Evolutionary conservation across 2,329 filamentous ascomycete genomes (phyloP).

Genomic region (Colletotrichum lupini): DNA sequence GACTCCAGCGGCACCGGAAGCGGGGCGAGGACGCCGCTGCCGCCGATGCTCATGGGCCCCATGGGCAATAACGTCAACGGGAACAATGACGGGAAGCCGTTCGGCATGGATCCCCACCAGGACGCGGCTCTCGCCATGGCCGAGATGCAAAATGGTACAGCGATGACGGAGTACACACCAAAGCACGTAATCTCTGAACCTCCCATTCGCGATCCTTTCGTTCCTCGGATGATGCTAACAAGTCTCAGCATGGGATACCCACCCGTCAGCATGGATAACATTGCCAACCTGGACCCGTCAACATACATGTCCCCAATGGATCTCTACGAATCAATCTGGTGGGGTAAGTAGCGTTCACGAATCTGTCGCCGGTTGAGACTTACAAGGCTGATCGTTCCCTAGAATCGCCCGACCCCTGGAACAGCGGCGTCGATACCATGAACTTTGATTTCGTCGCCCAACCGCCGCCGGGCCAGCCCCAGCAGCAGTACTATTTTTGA

Average conservation of each 20-base stretch:
- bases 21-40: slow-evolving; percentile 55
- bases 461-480: slow-evolving; percentile 67
- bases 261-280: slow-evolving; percentile 54
- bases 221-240: neutral
- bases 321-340: slow-evolving; percentile 75
- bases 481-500: slow-evolving; percentile 68
- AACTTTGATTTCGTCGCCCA: slow-evolving; percentile 72
- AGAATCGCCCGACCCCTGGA: slow-evolving; percentile 72
- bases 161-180: slow-evolving; percentile 42
- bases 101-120: slow-evolving; percentile 63
- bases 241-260: slow-evolving; percentile 48
- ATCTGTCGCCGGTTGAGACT: slow-evolving; percentile 34
- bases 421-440: slow-evolving; percentile 65
- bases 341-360: slow-evolving; percentile 59
- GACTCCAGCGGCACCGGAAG: slow-evolving; percentile 57
- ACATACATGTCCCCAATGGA: slow-evolving; percentile 75
- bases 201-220: neutral
- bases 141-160: slow-evolving; percentile 69
- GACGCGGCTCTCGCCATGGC: slow-evolving; percentile 74
- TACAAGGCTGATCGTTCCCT: neutral
- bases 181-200: slow-evolving; percentile 1
- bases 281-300: slow-evolving; percentile 63
- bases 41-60: slow-evolving; percentile 40
- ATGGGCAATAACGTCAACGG: slow-evolving; percentile 32
- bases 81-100: slow-evolving; percentile 12